Evolutionary conservation across 768 basidiomycete species (phyloP), one percentile per base, ranked within the genome.

Genomic region (Tremella yokohamensis): DNA sequence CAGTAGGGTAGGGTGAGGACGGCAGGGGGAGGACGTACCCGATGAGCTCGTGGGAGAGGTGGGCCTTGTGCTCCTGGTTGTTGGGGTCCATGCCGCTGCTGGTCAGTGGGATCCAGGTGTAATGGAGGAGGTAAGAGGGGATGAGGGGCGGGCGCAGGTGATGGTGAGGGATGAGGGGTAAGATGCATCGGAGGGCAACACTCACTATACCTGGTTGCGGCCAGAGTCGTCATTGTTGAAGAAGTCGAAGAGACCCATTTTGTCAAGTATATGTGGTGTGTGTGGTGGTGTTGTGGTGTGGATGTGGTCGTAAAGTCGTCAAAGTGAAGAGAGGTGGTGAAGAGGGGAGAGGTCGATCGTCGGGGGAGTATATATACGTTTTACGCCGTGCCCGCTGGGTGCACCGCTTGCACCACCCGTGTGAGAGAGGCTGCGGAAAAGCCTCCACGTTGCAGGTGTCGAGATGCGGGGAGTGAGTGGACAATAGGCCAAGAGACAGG

Each of bases 41-140:
- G 62, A 69, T 69, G 52, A 72, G 64, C 62, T 72, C 70, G 57
- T 72, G 70, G 16, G 70, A 72, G 58, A 72, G 61, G 47, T 65
- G 60, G 50, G 65, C 50, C 60, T 69, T 67, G 70, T 72, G 70
- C 19, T 69, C 45, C 42, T 64, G 55, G 53, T 67, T 67, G 51
- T 68, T 58, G 24, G 70, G 66, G 61, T 72, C 66, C 40, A 69
- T 40, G 52, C 64, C 63, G 62, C 67, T 69, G 53, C 12, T 12
- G 22, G 38, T 49, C 20, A 52, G 38, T 45, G 13, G 52, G 39
- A n/a, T n/a, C n/a, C n/a, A n/a, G n/a, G n/a, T n/a, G n/a, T n/a
- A n/a, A n/a, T 40, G 19, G 18, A 12, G 24, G 50, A 6, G 12
- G 38, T n/a, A 12, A 34, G 24, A 11, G 6, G 13, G 29, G 3